These are phyloP conservation scores for Solanum virginianum DNA, from an alignment of 257 asterid species.

Conservation along the genomic window DNA sequence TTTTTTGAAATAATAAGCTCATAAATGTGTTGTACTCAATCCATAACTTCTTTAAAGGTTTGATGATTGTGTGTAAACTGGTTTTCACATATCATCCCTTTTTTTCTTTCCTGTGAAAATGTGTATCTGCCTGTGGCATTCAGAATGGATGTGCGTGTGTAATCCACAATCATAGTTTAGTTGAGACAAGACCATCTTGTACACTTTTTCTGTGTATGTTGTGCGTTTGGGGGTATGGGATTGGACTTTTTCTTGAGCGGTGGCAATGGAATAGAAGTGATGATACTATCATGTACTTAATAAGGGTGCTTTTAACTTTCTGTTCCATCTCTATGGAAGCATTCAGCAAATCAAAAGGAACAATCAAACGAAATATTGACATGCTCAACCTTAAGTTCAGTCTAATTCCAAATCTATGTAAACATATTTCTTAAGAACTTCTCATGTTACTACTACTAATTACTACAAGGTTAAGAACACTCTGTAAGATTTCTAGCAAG, in stretches of 20 bases:
- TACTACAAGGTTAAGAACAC: not conserved
- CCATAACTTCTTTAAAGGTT: not conserved
- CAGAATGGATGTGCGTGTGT: not conserved
- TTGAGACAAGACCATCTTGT: not conserved
- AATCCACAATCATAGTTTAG: not conserved
- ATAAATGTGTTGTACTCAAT: not conserved
- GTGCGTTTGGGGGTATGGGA: too few relatives aligned
- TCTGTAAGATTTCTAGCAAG: not conserved
- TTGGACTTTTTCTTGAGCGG: too few relatives aligned
- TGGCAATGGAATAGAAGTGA: too few relatives aligned
- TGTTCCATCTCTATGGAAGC: not conserved
- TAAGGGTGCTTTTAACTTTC: too few relatives aligned
- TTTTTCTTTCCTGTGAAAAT: not conserved
- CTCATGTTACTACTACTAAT: not conserved
- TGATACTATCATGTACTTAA: too few relatives aligned
- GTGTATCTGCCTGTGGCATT: not conserved
- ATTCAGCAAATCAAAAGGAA: not conserved
- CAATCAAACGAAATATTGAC: not conserved
- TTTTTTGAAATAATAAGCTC: not conserved
- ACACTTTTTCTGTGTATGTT: too few relatives aligned
- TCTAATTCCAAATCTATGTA: not conserved
- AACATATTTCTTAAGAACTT: not conserved
- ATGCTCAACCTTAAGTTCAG: not conserved
- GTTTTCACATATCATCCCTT: not conserved
- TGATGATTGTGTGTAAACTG: not conserved